A percentile compares a stretch with the other conserved stretches of the same genome.
Evolutionary conservation across 1,284 basidiomycete species (phyloP).

Genomic region (Ustanciosporium gigantosporum): DNA sequence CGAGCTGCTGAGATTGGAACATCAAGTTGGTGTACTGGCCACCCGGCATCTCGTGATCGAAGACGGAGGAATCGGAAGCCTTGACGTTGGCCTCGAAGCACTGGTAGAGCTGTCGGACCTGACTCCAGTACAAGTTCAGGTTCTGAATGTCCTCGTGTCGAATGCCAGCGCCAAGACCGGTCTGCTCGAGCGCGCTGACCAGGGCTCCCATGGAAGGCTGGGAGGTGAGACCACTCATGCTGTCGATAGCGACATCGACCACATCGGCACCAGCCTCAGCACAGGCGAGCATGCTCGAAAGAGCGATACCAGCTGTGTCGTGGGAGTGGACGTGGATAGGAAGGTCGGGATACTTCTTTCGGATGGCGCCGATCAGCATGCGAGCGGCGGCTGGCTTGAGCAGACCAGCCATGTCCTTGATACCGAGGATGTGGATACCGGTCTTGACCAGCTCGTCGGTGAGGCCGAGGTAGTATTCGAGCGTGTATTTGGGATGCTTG

Average conservation of each 20-base stretch:
- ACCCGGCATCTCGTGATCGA: conserved; percentile 99
- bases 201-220: conserved; percentile 99
- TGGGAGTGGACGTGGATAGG: conserved; percentile 99
- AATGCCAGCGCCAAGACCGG: conserved; percentile 90
- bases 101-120: conserved; percentile 90
- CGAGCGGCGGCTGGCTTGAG: conserved; percentile 92
- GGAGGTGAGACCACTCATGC: conserved; percentile 94
- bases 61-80: conserved; percentile 82
- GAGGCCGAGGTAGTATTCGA: conserved; percentile 97
- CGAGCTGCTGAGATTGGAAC: conserved; percentile 98
- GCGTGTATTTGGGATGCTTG: conserved; percentile 90
- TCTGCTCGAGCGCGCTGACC: conserved; percentile 92
- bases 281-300: conserved; percentile 92
- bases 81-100: conserved; percentile 99
- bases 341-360: conserved; percentile 93
- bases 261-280: conserved; percentile 96
- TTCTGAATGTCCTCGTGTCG: conserved; percentile 96
- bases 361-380: conserved; percentile 89
- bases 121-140: conserved; percentile 97
- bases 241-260: conserved; percentile 95
- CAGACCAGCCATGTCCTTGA: conserved; percentile 99
- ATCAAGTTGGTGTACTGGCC: conserved; percentile 68
- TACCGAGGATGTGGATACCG: conserved; percentile 94
- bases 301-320: conserved; percentile 97
- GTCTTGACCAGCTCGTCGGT: conserved; percentile 89